These are phyloP conservation scores for Candida loeiensis DNA, from an alignment of 805 yeast genomes.

Conservation along the genomic window DNA sequence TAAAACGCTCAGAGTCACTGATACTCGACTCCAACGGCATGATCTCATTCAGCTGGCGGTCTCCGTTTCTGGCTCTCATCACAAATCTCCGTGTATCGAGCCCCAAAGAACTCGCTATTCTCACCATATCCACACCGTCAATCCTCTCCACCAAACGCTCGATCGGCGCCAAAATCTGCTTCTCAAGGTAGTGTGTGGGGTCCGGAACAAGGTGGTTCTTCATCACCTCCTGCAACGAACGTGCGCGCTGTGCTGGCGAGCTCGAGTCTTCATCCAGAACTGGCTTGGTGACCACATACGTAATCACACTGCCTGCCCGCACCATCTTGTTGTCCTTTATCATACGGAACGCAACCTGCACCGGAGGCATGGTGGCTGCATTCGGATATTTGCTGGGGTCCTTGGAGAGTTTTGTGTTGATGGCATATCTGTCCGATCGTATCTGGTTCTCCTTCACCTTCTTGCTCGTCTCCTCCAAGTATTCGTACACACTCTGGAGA, in stretches of 20 bases:
- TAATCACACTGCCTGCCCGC: slow-evolving; percentile 85
- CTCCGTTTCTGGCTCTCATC: slow-evolving; percentile 37
- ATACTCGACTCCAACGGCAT: slow-evolving; percentile 80
- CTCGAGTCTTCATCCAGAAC: slow-evolving; percentile 29
- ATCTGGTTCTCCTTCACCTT: slow-evolving; percentile 60
- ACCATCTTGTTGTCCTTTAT: slow-evolving; percentile 81
- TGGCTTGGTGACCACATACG: slow-evolving; percentile 67
- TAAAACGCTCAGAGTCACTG: slow-evolving; percentile 78
- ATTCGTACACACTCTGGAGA: slow-evolving; percentile 63
- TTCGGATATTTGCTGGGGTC: slow-evolving; percentile 83
- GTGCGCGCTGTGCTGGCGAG: slow-evolving; percentile 75
- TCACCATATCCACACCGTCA: slow-evolving; percentile 78
- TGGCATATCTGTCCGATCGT: slow-evolving; percentile 65
- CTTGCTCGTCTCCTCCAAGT: slow-evolving; percentile 57
- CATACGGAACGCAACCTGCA: slow-evolving; percentile 83
- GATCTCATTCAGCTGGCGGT: slow-evolving; percentile 36
- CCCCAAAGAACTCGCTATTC: slow-evolving; percentile 75
- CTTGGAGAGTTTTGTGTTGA: slow-evolving; percentile 84
- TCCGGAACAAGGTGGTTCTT: slow-evolving; percentile 62
- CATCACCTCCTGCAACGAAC: slow-evolving; percentile 72
- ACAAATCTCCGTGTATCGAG: slow-evolving; percentile 66
- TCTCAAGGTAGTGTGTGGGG: slow-evolving; percentile 72
- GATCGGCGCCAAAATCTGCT: slow-evolving; percentile 87
- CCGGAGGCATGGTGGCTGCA: slow-evolving; percentile 73
- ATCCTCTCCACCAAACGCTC: slow-evolving; percentile 81